Percentiles rank a stretch among this genome's conserved stretches.
Evolutionary conservation across 2,329 filamentous ascomycete genomes (phyloP).

Genomic region (Pyrenochaeta sp.): DNA sequence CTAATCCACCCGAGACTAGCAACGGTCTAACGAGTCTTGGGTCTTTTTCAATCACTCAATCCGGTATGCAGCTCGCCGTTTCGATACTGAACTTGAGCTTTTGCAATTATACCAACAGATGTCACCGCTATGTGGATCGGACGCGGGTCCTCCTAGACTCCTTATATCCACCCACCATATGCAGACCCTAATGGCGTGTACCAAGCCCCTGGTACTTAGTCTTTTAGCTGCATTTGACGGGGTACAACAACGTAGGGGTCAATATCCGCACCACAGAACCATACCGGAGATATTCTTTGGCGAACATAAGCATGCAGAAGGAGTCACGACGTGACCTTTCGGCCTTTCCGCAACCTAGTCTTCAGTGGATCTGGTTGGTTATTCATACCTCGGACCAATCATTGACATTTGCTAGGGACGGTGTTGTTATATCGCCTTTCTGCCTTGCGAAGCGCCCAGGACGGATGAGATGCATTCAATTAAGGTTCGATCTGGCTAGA

Average conservation of each 20-base stretch:
- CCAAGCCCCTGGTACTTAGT: background rate
- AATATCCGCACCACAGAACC: background rate
- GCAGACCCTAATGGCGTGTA: background rate
- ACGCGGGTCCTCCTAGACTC: background rate
- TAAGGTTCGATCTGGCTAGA: constrained; percentile 11
- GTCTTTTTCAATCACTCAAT: background rate
- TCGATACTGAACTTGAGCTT: background rate
- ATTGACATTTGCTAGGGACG: constrained; percentile 6
- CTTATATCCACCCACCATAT: background rate
- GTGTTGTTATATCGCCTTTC: constrained; percentile 13
- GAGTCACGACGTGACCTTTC: background rate
- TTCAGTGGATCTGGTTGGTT: constrained; percentile 8
- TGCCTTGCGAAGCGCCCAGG: constrained; percentile 18
- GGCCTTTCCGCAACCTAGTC: constrained; percentile 1
- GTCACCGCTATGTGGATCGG: constrained; percentile 7
- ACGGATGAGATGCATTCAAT: constrained; percentile 11
- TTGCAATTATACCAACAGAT: background rate
- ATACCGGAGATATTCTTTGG: background rate
- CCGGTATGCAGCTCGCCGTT: constrained; percentile 4
- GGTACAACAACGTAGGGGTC: background rate
- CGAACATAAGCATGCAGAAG: constrained; percentile 9
- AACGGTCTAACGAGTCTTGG: constrained; percentile 1
- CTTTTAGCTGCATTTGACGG: background rate
- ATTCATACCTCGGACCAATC: constrained; percentile 2
- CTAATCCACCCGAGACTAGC: constrained; percentile 10